These are phyloP conservation scores for Fomitopsis serialis DNA, from an alignment of 768 basidiomycete genomes.

Conservation along the genomic window DNA sequence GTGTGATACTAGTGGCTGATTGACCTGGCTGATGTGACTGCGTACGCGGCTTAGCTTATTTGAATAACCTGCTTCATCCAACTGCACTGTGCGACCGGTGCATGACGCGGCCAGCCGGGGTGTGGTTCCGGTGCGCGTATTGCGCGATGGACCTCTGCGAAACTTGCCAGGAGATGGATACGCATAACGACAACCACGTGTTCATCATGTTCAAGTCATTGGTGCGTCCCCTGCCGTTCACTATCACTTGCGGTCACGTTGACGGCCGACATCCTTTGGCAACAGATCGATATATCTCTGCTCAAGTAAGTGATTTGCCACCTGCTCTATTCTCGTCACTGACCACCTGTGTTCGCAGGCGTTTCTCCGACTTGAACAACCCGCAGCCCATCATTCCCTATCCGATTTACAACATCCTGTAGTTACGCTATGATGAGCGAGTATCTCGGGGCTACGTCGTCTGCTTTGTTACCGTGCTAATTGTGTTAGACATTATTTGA, in stretches of 20 bases:
- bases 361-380: not conserved
- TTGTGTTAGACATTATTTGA: too few species aligned
- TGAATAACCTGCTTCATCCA: constrained; percentile 52
- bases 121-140: constrained; percentile 89
- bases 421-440: not conserved
- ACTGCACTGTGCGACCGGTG: constrained; percentile 84
- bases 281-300: constrained; percentile 68
- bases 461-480: not conserved
- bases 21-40: not conserved
- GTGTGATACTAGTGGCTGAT: constrained; percentile 5
- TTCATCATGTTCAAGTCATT: constrained; percentile 86
- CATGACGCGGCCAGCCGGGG: constrained; percentile 73
- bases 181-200: constrained; percentile 76
- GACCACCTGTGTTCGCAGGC: not conserved
- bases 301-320: constrained; percentile 48
- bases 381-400: constrained; percentile 2
- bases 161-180: constrained; percentile 73
- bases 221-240: constrained; percentile 30
- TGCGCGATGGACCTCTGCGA: constrained; percentile 87
- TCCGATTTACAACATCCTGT: not conserved
- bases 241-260: not conserved
- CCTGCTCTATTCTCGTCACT: not conserved
- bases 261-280: constrained; percentile 4
- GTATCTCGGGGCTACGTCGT: not conserved
- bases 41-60: constrained; percentile 44